Evolutionary conservation across 1,284 basidiomycete genomes (phyloP).

Genomic region (Nidula niveotomentosa): DNA sequence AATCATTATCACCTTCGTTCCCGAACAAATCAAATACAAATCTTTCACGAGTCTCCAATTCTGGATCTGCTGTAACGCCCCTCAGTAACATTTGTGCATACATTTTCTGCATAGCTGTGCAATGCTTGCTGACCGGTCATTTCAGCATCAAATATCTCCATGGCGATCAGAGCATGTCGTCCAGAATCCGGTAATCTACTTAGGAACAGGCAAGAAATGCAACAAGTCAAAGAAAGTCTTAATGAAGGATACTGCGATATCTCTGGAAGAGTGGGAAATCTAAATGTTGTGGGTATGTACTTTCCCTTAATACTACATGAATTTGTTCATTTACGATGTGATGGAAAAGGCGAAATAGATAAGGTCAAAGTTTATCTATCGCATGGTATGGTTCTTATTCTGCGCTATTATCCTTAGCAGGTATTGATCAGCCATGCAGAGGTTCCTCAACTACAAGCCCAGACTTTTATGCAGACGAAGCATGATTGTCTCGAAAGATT

Average conservation of each 20-base stretch:
- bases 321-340: not conserved
- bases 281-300: slow-evolving; percentile 57
- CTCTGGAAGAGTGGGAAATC: slow-evolving; percentile 64
- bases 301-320: not conserved
- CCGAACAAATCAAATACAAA: not conserved
- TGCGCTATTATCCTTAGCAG: slow-evolving; percentile 1
- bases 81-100: slow-evolving; percentile 58
- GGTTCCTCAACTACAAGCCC: slow-evolving; percentile 45
- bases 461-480: slow-evolving; percentile 50
- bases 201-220: slow-evolving; percentile 67
- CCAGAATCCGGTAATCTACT: slow-evolving; percentile 66
- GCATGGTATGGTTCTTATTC: slow-evolving; percentile 43
- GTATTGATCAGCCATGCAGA: slow-evolving; percentile 34
- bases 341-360: slow-evolving; percentile 54
- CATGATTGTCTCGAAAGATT: slow-evolving; percentile 66
- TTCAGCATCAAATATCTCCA: slow-evolving; percentile 66
- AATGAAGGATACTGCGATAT: slow-evolving; percentile 85
- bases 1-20: not conserved
- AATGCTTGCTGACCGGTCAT: not conserved
- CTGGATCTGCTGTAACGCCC: slow-evolving; percentile 45
- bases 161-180: slow-evolving; percentile 78
- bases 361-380: slow-evolving; percentile 69
- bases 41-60: slow-evolving; percentile 4
- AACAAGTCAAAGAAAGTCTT: slow-evolving; percentile 71
- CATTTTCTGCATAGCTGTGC: not conserved